Conservation (phyloP, 2,329 filamentous ascomycete genomes). For the Fusarium graminum region DNA sequence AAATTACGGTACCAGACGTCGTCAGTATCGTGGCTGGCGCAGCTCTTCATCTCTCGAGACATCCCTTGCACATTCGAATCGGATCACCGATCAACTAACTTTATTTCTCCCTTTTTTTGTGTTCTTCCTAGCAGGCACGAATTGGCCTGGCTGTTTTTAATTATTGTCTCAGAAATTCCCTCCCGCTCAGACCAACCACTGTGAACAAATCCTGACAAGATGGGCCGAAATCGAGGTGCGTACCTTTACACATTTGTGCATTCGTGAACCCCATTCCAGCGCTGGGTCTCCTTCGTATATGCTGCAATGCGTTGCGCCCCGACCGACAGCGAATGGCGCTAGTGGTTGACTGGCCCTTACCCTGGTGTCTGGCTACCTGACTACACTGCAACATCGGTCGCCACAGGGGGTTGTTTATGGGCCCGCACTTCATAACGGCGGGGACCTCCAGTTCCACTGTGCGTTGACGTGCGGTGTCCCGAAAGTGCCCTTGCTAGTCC, state of each 20-base stretch:
- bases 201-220: slow-evolving; percentile 50
- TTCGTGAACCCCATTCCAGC: slow-evolving; percentile 45
- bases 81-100: slow-evolving; percentile 16
- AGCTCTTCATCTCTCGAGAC: slow-evolving; percentile 31
- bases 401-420: slow-evolving; percentile 34
- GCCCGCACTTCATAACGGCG: slow-evolving; percentile 24
- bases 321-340: slow-evolving; percentile 26
- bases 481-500: slow-evolving; percentile 28
- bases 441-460: slow-evolving; percentile 33
- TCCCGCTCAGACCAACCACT: slow-evolving; percentile 33
- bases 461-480: slow-evolving; percentile 26
- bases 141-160: slow-evolving; percentile 9
- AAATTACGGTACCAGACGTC: slow-evolving; percentile 38
- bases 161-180: slow-evolving; percentile 45
- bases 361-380: slow-evolving; percentile 21
- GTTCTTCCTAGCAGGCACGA: slow-evolving; percentile 14
- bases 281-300: slow-evolving; percentile 27
- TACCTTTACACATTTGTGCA: slow-evolving; percentile 47
- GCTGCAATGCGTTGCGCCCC: slow-evolving; percentile 1
- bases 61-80: slow-evolving; percentile 38
- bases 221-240: slow-evolving; percentile 69
- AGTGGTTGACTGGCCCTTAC: slow-evolving; percentile 26
- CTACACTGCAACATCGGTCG: slow-evolving; percentile 29
- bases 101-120: slow-evolving; percentile 14
- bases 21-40: slow-evolving; percentile 45